phyloP scores from a whole-genome alignment of 2,329 filamentous ascomycete species.

The Beauveria scarabaeidicola region DNA sequence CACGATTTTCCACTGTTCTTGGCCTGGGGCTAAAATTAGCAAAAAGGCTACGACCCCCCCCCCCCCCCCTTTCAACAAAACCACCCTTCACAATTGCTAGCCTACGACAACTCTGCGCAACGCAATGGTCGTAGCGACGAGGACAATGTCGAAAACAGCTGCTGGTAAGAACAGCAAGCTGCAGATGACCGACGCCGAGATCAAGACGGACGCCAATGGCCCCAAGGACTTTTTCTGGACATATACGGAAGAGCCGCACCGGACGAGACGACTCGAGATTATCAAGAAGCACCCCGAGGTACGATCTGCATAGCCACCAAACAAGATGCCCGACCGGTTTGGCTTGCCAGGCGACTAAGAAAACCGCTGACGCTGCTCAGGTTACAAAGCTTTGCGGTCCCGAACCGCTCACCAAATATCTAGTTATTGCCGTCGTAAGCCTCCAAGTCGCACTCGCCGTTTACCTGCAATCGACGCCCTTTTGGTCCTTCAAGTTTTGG shows the following conservation, averaged over 20 bases:
- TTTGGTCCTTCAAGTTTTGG: conserved; percentile 80
- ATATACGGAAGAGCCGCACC: conserved; percentile 95
- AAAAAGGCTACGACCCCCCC: neutral
- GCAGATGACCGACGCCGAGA: neutral
- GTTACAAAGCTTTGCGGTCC: conserved; percentile 95
- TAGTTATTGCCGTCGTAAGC: conserved; percentile 74
- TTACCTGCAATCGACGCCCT: conserved; percentile 64
- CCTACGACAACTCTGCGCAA: neutral
- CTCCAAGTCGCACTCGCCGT: conserved; percentile 74
- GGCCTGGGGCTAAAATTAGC: conserved; percentile 3
- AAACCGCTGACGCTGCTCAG: conserved; percentile 33
- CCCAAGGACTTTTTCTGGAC: conserved; percentile 81
- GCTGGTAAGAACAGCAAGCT: neutral
- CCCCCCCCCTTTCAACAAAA: neutral
- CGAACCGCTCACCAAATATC: conserved; percentile 90
- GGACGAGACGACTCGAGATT: conserved; percentile 81
- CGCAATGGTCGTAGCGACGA: conserved; percentile 4
- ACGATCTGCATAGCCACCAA: conserved; percentile 17
- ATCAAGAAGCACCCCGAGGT: conserved; percentile 98
- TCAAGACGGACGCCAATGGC: conserved; percentile 18
- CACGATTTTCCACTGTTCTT: neutral
- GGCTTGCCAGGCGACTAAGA: neutral
- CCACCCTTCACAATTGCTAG: neutral
- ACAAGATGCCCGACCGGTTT: neutral
- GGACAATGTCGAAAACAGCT: conserved; percentile 4